Evolutionary conservation across 805 yeast genomes (phyloP).

Genomic region (Spathaspora arborariae): DNA sequence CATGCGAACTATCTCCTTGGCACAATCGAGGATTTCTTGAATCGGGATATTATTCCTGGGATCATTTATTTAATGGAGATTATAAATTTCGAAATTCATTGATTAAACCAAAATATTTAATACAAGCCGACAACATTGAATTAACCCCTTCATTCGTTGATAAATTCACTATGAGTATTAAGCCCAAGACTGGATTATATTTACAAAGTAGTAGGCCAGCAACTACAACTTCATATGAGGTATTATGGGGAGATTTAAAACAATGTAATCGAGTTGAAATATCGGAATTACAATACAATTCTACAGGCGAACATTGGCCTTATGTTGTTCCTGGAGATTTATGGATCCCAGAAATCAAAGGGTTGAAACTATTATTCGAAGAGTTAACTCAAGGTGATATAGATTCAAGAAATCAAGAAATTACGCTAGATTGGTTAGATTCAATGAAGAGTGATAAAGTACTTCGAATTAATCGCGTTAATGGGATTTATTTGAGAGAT

Average conservation of each 20-base stretch:
- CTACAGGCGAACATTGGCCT: conserved; percentile 15
- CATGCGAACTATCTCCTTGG: conserved; percentile 31
- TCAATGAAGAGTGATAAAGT: conserved; percentile 6
- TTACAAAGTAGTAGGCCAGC: conserved; percentile 25
- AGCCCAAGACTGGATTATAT: conserved; percentile 19
- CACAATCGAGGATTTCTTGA: conserved; percentile 15
- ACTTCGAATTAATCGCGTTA: conserved; percentile 26
- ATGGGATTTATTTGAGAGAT: conserved; percentile 26
- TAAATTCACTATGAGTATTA: conserved; percentile 21
- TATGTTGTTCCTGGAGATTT: conserved; percentile 22
- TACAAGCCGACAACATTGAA: conserved; percentile 24
- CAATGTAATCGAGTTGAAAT: conserved; percentile 21
- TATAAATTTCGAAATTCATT: conserved; percentile 36
- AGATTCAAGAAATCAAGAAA: conserved; percentile 34
- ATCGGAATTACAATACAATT: conserved; percentile 14
- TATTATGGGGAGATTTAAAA: conserved; percentile 26
- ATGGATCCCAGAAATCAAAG: conserved; percentile 38
- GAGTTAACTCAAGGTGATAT: conserved; percentile 33
- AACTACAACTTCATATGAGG: conserved; percentile 23
- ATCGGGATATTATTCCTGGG: conserved; percentile 38
- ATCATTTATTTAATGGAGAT: conserved; percentile 45
- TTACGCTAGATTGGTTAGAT: conserved; percentile 23
- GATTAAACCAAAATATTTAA: conserved; percentile 37
- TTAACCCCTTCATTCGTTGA: conserved; percentile 22
- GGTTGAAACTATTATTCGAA: conserved; percentile 48